These are phyloP conservation scores for Penicillium freii DNA, from an alignment of 2,329 filamentous ascomycete genomes.

Conservation along the genomic window DNA sequence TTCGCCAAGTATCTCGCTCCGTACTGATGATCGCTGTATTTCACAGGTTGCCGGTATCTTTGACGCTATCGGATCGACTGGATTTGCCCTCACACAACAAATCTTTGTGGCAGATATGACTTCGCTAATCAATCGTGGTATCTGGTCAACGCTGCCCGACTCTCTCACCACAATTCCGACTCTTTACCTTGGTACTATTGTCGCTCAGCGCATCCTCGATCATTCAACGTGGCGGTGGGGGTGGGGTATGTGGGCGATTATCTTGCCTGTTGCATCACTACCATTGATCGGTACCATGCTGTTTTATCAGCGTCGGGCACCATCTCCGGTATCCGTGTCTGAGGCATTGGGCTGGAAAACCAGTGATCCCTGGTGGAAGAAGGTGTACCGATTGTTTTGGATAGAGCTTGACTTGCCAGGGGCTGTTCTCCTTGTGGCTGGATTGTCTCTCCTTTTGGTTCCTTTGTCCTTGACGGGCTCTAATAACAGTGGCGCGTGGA, in stretches of 20 bases:
- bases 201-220: constrained; percentile 37
- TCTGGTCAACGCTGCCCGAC: constrained; percentile 60
- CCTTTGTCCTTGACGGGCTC: constrained; percentile 42
- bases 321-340: neutral
- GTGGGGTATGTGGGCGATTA: constrained; percentile 44
- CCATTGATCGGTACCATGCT: constrained; percentile 37
- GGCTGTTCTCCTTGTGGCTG: constrained; percentile 32
- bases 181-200: constrained; percentile 57
- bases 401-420: constrained; percentile 38
- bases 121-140: constrained; percentile 58
- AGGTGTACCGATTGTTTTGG: constrained; percentile 20
- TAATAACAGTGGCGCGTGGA: constrained; percentile 27
- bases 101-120: constrained; percentile 65
- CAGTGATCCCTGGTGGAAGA: constrained; percentile 18
- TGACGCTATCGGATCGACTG: constrained; percentile 60
- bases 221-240: constrained; percentile 46
- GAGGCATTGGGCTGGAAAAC: constrained; percentile 1
- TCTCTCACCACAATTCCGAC: constrained; percentile 48
- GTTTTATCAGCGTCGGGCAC: constrained; percentile 31
- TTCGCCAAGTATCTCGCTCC: too few species aligned
- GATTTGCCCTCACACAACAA: constrained; percentile 61
- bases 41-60: constrained; percentile 52
- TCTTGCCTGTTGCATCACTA: constrained; percentile 36
- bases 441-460: constrained; percentile 37
- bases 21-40: neutral